Conservation (phyloP, 495 filamentous ascomycete genomes). For the Mycothermus thermophilus region DNA sequence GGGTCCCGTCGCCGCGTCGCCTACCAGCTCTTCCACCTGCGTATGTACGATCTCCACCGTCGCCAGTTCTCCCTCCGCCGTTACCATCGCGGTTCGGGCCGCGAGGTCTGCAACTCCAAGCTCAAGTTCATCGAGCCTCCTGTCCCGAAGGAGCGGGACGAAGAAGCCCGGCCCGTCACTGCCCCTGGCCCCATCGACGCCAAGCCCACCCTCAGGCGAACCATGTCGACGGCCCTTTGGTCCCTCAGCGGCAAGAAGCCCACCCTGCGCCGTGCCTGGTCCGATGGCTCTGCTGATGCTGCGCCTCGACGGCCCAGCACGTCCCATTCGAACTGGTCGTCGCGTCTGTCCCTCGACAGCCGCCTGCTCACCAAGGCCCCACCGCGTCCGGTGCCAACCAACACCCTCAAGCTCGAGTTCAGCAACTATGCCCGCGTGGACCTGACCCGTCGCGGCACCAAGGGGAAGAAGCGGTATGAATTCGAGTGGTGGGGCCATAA, state of each 20-base stretch:
- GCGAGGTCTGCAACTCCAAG: slow-evolving; percentile 79
- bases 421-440: slow-evolving; percentile 95
- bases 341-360: slow-evolving; percentile 20
- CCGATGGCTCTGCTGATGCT: slow-evolving; percentile 15
- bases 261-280: slow-evolving; percentile 36
- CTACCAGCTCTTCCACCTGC: slow-evolving; percentile 82
- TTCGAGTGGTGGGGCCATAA: slow-evolving; percentile 83
- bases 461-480: slow-evolving; percentile 64
- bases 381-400: slow-evolving; percentile 40
- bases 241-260: slow-evolving; percentile 46
- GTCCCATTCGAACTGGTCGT: slow-evolving; percentile 22
- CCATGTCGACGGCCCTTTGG: slow-evolving; percentile 61
- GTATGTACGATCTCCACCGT: slow-evolving; percentile 82
- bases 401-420: slow-evolving; percentile 80
- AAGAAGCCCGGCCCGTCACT: no score
- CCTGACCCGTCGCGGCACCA: slow-evolving; percentile 55
- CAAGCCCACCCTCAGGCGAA: slow-evolving; percentile 44
- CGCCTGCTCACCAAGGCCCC: slow-evolving; percentile 14
- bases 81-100: slow-evolving; percentile 85
- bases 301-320: slow-evolving; percentile 31
- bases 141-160: slow-evolving; percentile 9
- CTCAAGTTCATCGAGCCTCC: slow-evolving; percentile 50
- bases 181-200: slow-evolving; percentile 11
- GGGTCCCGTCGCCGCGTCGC: slow-evolving; percentile 45
- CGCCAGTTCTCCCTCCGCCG: slow-evolving; percentile 83